Conservation (phyloP, 768 basidiomycete species). For the Leucocoprinus leucothites region DNA sequence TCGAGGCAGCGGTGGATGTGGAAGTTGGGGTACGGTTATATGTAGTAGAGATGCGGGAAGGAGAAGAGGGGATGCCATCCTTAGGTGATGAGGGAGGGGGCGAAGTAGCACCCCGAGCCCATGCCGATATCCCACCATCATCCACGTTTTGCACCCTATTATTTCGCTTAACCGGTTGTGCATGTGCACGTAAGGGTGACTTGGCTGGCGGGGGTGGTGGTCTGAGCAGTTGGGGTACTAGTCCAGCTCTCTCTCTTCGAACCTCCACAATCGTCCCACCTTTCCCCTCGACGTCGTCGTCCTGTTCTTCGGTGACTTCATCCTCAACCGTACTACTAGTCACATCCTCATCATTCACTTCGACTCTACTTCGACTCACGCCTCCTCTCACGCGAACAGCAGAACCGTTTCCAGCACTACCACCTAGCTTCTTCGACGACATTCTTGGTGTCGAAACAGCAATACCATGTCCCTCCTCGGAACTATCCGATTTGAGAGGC, state of each 20-base stretch:
- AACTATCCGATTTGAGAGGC: slow-evolving; percentile 53
- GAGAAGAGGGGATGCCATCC: too few species aligned
- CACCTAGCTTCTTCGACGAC: slow-evolving; percentile 6
- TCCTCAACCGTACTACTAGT: slow-evolving; percentile 13
- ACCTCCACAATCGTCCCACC: slow-evolving; percentile 22
- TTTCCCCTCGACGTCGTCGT: background rate
- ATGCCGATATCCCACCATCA: slow-evolving; percentile 28
- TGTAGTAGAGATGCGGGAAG: too few species aligned
- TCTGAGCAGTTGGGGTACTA: slow-evolving; percentile 34
- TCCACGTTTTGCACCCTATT: slow-evolving; percentile 12
- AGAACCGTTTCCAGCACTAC: too few species aligned
- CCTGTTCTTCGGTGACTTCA: slow-evolving; percentile 19
- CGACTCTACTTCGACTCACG: slow-evolving; percentile 3
- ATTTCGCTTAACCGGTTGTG: slow-evolving; percentile 26
- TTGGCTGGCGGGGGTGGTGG: slow-evolving; percentile 39
- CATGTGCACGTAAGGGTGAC: slow-evolving; percentile 52
- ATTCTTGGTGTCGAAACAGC: background rate
- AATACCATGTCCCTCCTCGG: slow-evolving; percentile 32
- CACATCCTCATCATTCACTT: slow-evolving; percentile 14
- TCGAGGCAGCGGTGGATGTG: background rate
- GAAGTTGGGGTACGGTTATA: too few species aligned
- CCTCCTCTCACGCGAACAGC: background rate
- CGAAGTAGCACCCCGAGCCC: slow-evolving; percentile 26
- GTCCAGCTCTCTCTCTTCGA: slow-evolving; percentile 26
- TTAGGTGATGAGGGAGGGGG: slow-evolving; percentile 14